phyloP scores from a whole-genome alignment of 2,329 filamentous ascomycete genomes.

The Phyllosticta citribraziliensis region DNA sequence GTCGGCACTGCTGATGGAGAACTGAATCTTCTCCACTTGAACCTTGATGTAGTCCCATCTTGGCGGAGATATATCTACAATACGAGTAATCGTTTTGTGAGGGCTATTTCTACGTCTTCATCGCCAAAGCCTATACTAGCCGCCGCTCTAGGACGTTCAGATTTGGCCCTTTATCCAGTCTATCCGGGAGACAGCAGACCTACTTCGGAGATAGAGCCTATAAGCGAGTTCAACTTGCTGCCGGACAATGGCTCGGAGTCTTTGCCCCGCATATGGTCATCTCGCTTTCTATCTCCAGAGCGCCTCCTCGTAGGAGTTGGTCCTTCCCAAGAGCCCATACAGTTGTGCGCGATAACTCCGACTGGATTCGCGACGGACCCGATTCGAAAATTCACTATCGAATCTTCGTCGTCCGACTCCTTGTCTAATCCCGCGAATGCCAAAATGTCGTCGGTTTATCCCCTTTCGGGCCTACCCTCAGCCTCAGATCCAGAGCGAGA shows the following conservation, averaged over 20 bases:
- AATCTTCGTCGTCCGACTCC: slow-evolving; percentile 14
- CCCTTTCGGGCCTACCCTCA: slow-evolving; percentile 32
- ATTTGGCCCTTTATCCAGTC: slow-evolving; percentile 39
- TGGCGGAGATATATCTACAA: slow-evolving; percentile 23
- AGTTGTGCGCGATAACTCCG: slow-evolving; percentile 42
- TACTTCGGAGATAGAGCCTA: neutral
- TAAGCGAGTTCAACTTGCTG: neutral
- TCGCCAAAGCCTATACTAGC: slow-evolving; percentile 38
- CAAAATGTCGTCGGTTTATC: slow-evolving; percentile 33
- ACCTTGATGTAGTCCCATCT: neutral
- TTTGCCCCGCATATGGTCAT: slow-evolving; percentile 36
- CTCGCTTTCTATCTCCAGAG: slow-evolving; percentile 41
- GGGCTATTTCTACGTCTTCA: slow-evolving; percentile 38
- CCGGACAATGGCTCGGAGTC: neutral
- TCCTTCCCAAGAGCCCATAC: slow-evolving; percentile 32
- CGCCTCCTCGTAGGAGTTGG: slow-evolving; percentile 44
- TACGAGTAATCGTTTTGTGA: slow-evolving; percentile 36
- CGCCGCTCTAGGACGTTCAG: slow-evolving; percentile 38
- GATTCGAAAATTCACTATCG: slow-evolving; percentile 30
- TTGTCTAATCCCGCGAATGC: slow-evolving; percentile 19
- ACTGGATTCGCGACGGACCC: slow-evolving; percentile 32
- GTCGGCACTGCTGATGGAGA: slow-evolving; percentile 48
- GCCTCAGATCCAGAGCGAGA: slow-evolving; percentile 19
- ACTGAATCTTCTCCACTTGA: slow-evolving; percentile 26
- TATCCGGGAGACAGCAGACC: neutral